phyloP scores from a whole-genome alignment of 2,329 filamentous ascomycete species.

The Anisogramma anomala region DNA sequence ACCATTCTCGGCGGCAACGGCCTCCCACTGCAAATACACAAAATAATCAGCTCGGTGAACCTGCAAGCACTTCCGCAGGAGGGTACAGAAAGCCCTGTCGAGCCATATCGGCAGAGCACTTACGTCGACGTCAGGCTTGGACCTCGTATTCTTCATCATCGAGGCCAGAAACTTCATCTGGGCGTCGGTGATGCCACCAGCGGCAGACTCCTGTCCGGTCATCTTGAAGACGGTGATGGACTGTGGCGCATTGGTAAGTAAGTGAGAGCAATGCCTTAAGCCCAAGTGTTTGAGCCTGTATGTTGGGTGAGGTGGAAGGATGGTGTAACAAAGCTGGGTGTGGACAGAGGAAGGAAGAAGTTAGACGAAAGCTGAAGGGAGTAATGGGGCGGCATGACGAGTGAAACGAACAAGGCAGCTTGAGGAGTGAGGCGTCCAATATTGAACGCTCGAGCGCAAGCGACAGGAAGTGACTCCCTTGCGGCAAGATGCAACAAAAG shows the following conservation, averaged over 20 bases:
- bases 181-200: not conserved
- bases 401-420: too few species aligned
- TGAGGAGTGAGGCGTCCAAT: too few species aligned
- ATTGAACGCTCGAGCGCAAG: too few species aligned
- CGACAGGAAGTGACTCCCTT: too few species aligned
- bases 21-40: conserved; percentile 11
- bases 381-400: too few species aligned
- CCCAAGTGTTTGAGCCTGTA: not conserved
- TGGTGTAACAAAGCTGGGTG: too few species aligned
- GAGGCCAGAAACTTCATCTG: conserved; percentile 13
- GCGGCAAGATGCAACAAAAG: too few species aligned
- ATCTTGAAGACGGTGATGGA: not conserved
- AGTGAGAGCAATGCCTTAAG: not conserved
- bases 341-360: too few species aligned
- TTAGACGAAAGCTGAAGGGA: too few species aligned
- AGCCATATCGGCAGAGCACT: not conserved
- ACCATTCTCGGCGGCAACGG: conserved; percentile 1
- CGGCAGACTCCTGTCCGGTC: not conserved
- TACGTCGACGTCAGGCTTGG: conserved; percentile 15
- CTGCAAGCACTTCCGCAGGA: too few species aligned
- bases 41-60: not conserved
- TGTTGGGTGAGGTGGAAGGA: not conserved
- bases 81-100: too few species aligned
- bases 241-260: not conserved
- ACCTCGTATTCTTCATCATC: conserved; percentile 12